Evolutionary conservation across 1,284 basidiomycete species (phyloP).

Genomic region (Exobasidium rhododendri): DNA sequence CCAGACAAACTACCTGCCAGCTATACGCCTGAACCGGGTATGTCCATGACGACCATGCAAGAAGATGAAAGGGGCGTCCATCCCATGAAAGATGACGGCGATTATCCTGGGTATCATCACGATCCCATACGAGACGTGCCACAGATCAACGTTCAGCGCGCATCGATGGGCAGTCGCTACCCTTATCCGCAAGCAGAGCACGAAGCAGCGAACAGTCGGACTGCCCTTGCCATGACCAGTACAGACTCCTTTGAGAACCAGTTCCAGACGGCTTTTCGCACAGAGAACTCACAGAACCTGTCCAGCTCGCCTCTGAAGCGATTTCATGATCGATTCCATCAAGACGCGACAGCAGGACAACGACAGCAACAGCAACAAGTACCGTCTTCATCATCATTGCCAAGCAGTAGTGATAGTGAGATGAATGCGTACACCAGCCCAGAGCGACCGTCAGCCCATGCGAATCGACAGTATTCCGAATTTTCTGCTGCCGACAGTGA

Average conservation of each 20-base stretch:
- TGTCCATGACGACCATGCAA: background rate
- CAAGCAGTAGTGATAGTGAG: background rate
- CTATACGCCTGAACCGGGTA: slow-evolving; percentile 12
- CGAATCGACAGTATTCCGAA: background rate
- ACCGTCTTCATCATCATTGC: background rate
- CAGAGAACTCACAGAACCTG: background rate
- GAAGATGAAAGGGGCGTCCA: background rate
- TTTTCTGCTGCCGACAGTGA: slow-evolving; percentile 1
- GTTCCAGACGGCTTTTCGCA: slow-evolving; percentile 12
- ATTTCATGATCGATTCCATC: slow-evolving; percentile 12
- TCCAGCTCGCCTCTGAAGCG: background rate
- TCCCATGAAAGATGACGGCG: background rate
- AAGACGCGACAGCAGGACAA: background rate
- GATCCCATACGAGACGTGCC: background rate
- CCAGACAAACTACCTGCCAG: slow-evolving; percentile 23
- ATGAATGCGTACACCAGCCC: background rate
- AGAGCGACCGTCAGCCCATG: background rate
- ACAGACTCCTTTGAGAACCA: slow-evolving; percentile 14
- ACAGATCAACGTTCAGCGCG: slow-evolving; percentile 8
- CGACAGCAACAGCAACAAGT: background rate
- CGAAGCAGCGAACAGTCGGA: slow-evolving; percentile 3
- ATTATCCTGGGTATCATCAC: background rate
- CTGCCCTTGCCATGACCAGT: slow-evolving; percentile 3
- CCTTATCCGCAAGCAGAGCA: slow-evolving; percentile 5
- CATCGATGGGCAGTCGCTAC: background rate